Conservation (phyloP, 208 protist species). For the Trypanosoma platydactyli region DNA sequence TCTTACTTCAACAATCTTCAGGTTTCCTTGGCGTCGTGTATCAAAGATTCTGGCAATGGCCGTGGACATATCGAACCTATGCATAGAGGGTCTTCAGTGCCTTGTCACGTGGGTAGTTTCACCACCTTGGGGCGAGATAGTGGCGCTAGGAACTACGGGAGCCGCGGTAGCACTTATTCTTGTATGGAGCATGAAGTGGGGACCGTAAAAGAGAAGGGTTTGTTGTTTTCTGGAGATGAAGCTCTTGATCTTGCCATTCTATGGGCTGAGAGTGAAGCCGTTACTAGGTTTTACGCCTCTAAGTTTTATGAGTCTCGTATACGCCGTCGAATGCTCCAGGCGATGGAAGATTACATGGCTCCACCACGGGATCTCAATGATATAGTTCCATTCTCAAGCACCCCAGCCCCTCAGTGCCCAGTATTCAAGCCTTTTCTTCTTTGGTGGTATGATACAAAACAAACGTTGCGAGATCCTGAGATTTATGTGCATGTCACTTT, state of each 20-base stretch:
- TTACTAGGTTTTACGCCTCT: conserved; percentile 57
- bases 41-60: neutral
- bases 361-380: conserved; percentile 15
- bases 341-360: conserved; percentile 16
- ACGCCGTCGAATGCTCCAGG: conserved; percentile 28
- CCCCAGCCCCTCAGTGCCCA: conserved; percentile 15
- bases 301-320: conserved; percentile 55
- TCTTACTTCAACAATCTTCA: conserved; percentile 54
- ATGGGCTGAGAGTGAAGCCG: conserved; percentile 54
- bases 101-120: neutral
- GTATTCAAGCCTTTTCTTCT: conserved; percentile 44
- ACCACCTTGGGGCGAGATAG: neutral
- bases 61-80: neutral
- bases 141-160: neutral
- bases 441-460: conserved; percentile 38
- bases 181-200: conserved; percentile 2
- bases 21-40: conserved; percentile 15
- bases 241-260: conserved; percentile 51
- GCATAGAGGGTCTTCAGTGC: neutral
- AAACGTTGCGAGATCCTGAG: conserved; percentile 31
- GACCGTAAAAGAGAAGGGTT: neutral
- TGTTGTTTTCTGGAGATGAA: conserved; percentile 25
- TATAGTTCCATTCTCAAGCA: conserved; percentile 13
- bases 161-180: neutral
- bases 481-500: conserved; percentile 33